Base-by-base conservation (phyloP, 495 filamentous ascomycete genomes). In the Copromyces sp. region DNA sequence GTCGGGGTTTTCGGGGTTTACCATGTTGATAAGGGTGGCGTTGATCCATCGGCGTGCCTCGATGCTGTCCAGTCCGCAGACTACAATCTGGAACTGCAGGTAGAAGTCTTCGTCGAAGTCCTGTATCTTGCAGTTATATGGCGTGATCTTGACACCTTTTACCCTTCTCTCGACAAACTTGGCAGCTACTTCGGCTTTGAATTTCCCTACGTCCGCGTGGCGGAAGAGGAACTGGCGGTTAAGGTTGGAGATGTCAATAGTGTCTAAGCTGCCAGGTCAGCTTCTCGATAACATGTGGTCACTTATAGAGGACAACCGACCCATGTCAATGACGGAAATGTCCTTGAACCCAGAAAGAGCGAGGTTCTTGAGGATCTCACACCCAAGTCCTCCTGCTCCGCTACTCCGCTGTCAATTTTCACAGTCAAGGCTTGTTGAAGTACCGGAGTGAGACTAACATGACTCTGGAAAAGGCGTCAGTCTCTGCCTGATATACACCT, bases 21-120 rank as follows among this genome's bases (percentile, higher is more conserved):
- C 91, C 91, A 99, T 93, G 68, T 90, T 90, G 24, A 97, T 90
- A 4, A 99, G 86, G 3, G 90, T 97, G 24, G 94, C 90, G 81
- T 98, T 99, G 84, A 99, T 99, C 96, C 96, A 99, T 71, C 96
- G 89, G 38, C 96, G 88, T 45, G 96, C 96, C 83, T 98, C 96
- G 77, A 99, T 95, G 80, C 93, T 97, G 81, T 99, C 96, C 61
- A 99, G 85, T n/a, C 96, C 96, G 80, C 95, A 99, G 65, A 99
- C 87, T 59, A 99, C 86, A 44, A 97, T 86, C 75, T 93, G 91
- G 82, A 99, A 99, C 73, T 97, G 93, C 93, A 95, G 95, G 83
- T 99, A 99, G 77, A 96, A 99, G 70, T 95, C 93, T 72, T 97
- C 92, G 77, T 97, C 95, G 75, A 95, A 97, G 83, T 99, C 96